Percentiles rank a stretch among this genome's conserved stretches.
These are phyloP conservation scores for Theobroma grandiflorum DNA, from an alignment of 441 rosid genomes.

Conservation along the genomic window DNA sequence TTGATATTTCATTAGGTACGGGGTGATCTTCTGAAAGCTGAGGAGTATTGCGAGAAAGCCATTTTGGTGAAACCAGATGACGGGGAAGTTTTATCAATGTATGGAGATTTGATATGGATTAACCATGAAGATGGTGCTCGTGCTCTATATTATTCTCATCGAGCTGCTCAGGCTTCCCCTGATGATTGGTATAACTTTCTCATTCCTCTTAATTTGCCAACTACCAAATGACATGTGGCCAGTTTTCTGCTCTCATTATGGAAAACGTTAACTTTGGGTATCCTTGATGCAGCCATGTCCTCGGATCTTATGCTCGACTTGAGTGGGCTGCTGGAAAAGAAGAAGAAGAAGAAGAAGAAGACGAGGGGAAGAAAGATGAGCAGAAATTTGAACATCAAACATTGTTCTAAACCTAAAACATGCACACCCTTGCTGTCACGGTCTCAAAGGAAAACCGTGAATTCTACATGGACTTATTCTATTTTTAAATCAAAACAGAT, in stretches of 20 bases:
- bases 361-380: constrained; percentile 31
- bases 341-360: constrained; percentile 55
- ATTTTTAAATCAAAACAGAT: too few species aligned
- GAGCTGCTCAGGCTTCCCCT: constrained; percentile 72
- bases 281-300: constrained; percentile 54
- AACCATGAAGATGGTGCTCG: constrained; percentile 65
- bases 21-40: constrained; percentile 66
- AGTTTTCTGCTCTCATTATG: background rate
- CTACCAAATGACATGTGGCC: background rate
- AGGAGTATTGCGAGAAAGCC: constrained; percentile 72
- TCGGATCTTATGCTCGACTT: constrained; percentile 75
- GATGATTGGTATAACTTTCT: constrained; percentile 57
- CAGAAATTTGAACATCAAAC: constrained; percentile 28
- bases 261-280: too few species aligned
- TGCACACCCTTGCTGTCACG: background rate
- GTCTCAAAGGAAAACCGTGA: too few species aligned
- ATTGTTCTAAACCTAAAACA: background rate
- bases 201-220: background rate
- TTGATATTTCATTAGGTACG: constrained; percentile 42
- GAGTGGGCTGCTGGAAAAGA: constrained; percentile 71
- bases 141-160: constrained; percentile 68
- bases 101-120: constrained; percentile 73
- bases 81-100: constrained; percentile 65
- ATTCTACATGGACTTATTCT: too few species aligned
- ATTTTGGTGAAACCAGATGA: constrained; percentile 54